phyloP scores from a whole-genome alignment of 2,329 filamentous ascomycete genomes.

The Herpotrichia juniperi region DNA sequence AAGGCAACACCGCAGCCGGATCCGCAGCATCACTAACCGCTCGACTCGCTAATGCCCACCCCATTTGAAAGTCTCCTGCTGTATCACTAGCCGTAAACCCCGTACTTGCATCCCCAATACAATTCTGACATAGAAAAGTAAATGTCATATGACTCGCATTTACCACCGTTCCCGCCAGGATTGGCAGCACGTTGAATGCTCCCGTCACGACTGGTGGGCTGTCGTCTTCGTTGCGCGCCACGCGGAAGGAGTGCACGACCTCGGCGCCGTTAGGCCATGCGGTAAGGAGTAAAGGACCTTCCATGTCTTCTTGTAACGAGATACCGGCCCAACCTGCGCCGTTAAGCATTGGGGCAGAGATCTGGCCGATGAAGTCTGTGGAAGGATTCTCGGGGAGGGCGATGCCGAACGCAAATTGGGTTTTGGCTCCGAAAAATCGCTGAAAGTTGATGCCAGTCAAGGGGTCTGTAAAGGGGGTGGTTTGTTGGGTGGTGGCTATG shows the following conservation, averaged over 20 bases:
- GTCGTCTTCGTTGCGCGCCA: constrained; percentile 20
- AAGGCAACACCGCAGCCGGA: constrained; percentile 13
- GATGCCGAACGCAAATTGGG: constrained; percentile 22
- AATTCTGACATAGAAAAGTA: constrained; percentile 22
- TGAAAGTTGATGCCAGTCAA: constrained; percentile 18
- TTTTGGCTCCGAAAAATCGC: constrained; percentile 22
- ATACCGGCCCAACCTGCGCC: constrained; percentile 25
- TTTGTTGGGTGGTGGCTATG: constrained; percentile 11
- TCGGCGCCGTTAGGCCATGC: constrained; percentile 23
- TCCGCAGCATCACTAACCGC: constrained; percentile 11
- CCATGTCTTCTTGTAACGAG: constrained; percentile 24
- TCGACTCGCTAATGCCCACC: constrained; percentile 17
- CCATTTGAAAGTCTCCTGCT: constrained; percentile 17
- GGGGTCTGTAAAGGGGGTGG: constrained; percentile 18
- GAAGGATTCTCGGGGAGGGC: constrained; percentile 21
- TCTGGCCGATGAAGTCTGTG: constrained; percentile 27
- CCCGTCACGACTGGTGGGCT: constrained; percentile 22
- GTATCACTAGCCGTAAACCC: constrained; percentile 11
- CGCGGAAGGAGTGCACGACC: constrained; percentile 22
- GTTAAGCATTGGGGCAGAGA: constrained; percentile 17
- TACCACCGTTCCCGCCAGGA: constrained; percentile 10
- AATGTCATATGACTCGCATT: constrained; percentile 17
- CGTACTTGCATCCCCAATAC: constrained; percentile 12
- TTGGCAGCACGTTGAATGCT: constrained; percentile 8
- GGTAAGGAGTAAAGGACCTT: constrained; percentile 23